Evolutionary conservation across 2,329 filamentous ascomycete species (phyloP).

Genomic region (Ceratocystis lukuohia): DNA sequence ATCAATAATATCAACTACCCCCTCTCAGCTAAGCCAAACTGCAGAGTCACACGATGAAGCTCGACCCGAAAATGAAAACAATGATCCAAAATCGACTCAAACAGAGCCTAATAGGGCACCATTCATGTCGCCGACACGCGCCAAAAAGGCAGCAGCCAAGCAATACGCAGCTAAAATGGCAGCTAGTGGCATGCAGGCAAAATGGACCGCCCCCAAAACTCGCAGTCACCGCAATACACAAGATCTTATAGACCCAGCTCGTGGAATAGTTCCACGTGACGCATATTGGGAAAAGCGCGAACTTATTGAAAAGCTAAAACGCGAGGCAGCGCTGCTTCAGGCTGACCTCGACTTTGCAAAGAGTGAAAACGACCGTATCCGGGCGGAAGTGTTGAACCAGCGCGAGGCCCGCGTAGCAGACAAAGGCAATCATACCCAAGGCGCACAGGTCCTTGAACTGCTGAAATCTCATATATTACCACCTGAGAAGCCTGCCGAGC

Average conservation of each 20-base stretch:
- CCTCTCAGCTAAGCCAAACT: conserved; percentile 31
- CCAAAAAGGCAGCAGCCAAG: conserved; percentile 10
- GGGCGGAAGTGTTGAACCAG: conserved; percentile 25
- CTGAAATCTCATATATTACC: conserved; percentile 29
- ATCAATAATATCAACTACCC: conserved; percentile 27
- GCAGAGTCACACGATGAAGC: not conserved
- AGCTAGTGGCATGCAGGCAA: conserved; percentile 6
- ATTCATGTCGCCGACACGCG: not conserved
- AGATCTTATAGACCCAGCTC: conserved; percentile 25
- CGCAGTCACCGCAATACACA: conserved; percentile 22
- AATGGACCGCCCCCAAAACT: conserved; percentile 10
- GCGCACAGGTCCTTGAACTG: conserved; percentile 14
- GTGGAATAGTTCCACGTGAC: conserved; percentile 31
- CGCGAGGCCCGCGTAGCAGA: not conserved
- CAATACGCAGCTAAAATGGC: conserved; percentile 8
- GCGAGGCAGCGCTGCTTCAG: conserved; percentile 43
- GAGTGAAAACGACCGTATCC: conserved; percentile 44
- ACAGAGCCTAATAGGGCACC: not conserved
- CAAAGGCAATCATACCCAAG: not conserved
- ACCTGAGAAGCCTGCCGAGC: conserved; percentile 24
- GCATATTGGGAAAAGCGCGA: conserved; percentile 37
- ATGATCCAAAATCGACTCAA: not conserved
- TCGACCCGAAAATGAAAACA: not conserved
- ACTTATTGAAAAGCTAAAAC: conserved; percentile 38
- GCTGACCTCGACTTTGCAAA: conserved; percentile 44